Evolutionary conservation across 140 eudicot genomes (phyloP).

Genomic region (Flaveria floridana): DNA sequence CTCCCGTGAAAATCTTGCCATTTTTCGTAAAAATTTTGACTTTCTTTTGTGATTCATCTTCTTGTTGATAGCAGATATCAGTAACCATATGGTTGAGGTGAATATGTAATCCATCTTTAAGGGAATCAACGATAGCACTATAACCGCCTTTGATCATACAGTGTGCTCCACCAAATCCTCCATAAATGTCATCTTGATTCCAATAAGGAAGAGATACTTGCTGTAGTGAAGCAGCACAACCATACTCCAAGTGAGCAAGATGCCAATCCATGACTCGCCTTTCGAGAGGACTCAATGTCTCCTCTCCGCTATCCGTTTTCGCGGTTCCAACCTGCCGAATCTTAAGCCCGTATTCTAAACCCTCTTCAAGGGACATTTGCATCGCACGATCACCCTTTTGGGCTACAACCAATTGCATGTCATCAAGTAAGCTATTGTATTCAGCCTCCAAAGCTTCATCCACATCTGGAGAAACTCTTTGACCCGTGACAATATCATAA

Average conservation of each 20-base stretch:
- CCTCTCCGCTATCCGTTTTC: constrained; percentile 22
- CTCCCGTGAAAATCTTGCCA: constrained; percentile 68
- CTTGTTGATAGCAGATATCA: constrained; percentile 46
- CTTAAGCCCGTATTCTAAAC: constrained; percentile 76
- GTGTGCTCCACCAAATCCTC: constrained; percentile 99
- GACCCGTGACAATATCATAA: constrained; percentile 81
- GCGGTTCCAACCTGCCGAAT: constrained; percentile 41
- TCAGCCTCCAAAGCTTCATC: constrained; percentile 92
- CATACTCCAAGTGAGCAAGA: constrained; percentile 97
- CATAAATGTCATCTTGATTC: constrained; percentile 96
- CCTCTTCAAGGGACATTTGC: constrained; percentile 96
- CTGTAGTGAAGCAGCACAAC: constrained; percentile 90
- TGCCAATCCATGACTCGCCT: constrained; percentile 99
- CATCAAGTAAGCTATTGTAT: constrained; percentile 83
- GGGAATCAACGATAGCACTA: constrained; percentile 78
- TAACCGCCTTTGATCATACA: constrained; percentile 99
- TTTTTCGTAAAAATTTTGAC: constrained; percentile 73
- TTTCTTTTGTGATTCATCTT: constrained; percentile 37
- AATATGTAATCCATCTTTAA: constrained; percentile 61
- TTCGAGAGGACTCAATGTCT: constrained; percentile 80
- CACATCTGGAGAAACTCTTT: constrained; percentile 84
- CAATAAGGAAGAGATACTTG: constrained; percentile 93
- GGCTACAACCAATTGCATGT: constrained; percentile 73
- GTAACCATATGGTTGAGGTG: constrained; percentile 78
- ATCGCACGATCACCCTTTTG: constrained; percentile 78